Evolutionary conservation across 148 eudicot genomes (phyloP).

Genomic region (Cornus kousa): DNA sequence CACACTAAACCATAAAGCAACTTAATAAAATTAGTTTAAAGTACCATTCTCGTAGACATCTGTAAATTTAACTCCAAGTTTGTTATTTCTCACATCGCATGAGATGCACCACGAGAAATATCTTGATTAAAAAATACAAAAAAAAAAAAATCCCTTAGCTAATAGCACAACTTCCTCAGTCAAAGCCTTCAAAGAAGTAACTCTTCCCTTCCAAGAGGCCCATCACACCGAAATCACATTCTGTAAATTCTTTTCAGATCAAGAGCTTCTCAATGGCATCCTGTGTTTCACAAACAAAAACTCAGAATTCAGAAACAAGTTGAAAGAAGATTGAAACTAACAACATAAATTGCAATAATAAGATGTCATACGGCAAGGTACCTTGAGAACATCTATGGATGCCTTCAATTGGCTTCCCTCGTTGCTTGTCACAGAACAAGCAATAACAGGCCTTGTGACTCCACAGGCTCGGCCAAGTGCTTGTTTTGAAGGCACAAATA

Average conservation of each 20-base stretch:
- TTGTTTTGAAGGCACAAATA: conserved; percentile 89
- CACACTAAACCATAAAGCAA: background rate
- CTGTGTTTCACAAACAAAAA: conserved; percentile 33
- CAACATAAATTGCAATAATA: background rate
- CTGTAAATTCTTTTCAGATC: conserved; percentile 37
- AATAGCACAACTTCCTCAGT: conserved; percentile 53
- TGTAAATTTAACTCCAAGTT: background rate
- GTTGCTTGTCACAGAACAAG: conserved; percentile 91
- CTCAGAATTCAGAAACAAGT: background rate
- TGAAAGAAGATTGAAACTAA: background rate
- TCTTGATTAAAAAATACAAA: no score
- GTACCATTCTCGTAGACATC: background rate
- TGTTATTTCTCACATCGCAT: background rate
- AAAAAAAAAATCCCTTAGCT: conserved; percentile 18
- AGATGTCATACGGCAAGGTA: conserved; percentile 8
- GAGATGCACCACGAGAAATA: background rate
- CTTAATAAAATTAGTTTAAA: background rate
- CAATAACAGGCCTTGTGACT: conserved; percentile 88
- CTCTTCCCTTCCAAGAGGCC: conserved; percentile 50
- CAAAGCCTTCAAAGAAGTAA: conserved; percentile 63
- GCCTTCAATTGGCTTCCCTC: conserved; percentile 92
- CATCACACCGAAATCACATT: conserved; percentile 69
- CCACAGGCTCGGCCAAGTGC: conserved; percentile 98
- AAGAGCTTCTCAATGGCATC: conserved; percentile 91
- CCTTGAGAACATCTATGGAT: conserved; percentile 91